Conservation (phyloP, 2,329 filamentous ascomycete species). For the Ophiocordyceps camponoti-saundersi region DNA sequence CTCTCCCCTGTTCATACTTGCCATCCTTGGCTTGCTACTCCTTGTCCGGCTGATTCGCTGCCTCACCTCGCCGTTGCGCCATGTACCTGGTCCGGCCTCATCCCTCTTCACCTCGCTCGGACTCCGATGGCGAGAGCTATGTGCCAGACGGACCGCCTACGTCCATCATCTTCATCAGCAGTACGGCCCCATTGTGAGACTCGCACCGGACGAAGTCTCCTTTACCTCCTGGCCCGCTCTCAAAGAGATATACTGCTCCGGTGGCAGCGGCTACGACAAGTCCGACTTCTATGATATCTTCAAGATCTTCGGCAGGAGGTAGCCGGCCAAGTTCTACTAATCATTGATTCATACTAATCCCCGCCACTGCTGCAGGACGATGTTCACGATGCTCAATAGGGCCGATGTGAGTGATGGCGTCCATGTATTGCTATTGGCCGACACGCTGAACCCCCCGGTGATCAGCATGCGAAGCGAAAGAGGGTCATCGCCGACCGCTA, state of each 20-base stretch:
- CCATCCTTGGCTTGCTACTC: slow-evolving; percentile 8
- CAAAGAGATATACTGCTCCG: slow-evolving; percentile 45
- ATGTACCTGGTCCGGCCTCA: slow-evolving; percentile 29
- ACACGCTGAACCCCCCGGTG: neutral
- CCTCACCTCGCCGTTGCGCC: slow-evolving; percentile 16
- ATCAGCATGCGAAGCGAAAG: slow-evolving; percentile 44
- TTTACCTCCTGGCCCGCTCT: slow-evolving; percentile 38
- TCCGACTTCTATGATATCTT: slow-evolving; percentile 48
- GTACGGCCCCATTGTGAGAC: slow-evolving; percentile 40
- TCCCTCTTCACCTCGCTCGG: slow-evolving; percentile 32
- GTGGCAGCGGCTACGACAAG: slow-evolving; percentile 48
- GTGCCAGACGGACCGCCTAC: slow-evolving; percentile 32
- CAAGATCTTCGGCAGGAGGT: slow-evolving; percentile 37
- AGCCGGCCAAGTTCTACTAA: slow-evolving; percentile 5
- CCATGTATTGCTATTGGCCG: neutral
- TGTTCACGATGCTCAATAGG: slow-evolving; percentile 42
- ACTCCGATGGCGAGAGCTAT: slow-evolving; percentile 40
- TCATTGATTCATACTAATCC: neutral
- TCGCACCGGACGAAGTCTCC: slow-evolving; percentile 40
- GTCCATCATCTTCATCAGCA: slow-evolving; percentile 35
- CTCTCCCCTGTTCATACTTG: slow-evolving; percentile 11
- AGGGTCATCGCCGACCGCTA: slow-evolving; percentile 49
- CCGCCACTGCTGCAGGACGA: slow-evolving; percentile 22
- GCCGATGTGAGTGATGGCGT: slow-evolving; percentile 22
- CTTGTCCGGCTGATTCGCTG: slow-evolving; percentile 9